phyloP scores from a whole-genome alignment of 2,329 filamentous ascomycete species.

The Atkinsonella texensis region DNA sequence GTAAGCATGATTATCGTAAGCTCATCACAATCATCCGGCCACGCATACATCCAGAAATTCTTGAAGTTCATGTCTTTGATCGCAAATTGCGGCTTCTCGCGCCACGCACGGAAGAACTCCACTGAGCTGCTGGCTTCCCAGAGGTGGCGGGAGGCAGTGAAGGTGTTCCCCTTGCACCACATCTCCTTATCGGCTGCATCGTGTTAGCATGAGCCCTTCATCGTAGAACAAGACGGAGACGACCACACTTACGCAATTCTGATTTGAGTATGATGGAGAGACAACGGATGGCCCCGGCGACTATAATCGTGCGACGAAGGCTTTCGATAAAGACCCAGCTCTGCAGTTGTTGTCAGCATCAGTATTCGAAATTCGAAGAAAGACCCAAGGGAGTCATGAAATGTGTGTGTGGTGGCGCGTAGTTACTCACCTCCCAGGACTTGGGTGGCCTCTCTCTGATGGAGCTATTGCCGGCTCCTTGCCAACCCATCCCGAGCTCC shows the following conservation, averaged over 20 bases:
- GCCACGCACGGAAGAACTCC: constrained; percentile 32
- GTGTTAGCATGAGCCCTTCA: neutral
- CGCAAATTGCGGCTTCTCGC: constrained; percentile 26
- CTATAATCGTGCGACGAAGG: constrained; percentile 25
- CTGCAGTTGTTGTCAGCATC: constrained; percentile 9
- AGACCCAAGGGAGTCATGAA: neutral
- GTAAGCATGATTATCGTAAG: constrained; percentile 27
- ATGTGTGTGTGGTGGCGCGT: neutral
- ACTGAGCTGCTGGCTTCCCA: constrained; percentile 30
- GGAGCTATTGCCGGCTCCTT: constrained; percentile 6
- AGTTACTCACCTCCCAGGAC: constrained; percentile 28
- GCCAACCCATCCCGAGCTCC: constrained; percentile 14
- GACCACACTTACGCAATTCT: constrained; percentile 15
- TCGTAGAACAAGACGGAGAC: neutral
- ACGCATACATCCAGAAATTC: constrained; percentile 24
- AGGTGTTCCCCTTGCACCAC: constrained; percentile 10
- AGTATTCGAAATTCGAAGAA: neutral
- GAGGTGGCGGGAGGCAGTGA: constrained; percentile 29
- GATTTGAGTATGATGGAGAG: constrained; percentile 23
- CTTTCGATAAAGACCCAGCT: constrained; percentile 32
- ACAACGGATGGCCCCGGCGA: constrained; percentile 20
- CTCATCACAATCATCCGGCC: constrained; percentile 26
- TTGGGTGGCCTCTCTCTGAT: constrained; percentile 22
- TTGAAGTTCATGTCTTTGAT: constrained; percentile 23
- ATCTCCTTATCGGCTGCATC: constrained; percentile 4